A percentile compares a stretch with the other conserved stretches of the same genome.
phyloP scores from a whole-genome alignment of 176 grass and related monocot species.

The Oryza nivara region DNA sequence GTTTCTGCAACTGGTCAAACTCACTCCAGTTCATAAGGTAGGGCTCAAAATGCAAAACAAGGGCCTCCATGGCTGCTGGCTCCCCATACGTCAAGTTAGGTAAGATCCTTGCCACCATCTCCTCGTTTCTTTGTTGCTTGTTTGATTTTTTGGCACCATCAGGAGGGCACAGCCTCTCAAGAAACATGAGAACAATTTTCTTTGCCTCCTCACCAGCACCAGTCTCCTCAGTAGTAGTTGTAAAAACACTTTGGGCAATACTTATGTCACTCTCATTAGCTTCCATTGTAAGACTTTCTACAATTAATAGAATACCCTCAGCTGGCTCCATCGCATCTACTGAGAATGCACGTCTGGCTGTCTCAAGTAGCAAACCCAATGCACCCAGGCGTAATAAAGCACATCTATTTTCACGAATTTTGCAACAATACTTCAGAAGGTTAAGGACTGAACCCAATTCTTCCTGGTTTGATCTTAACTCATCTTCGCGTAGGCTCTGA shows the following conservation, averaged over 20 bases:
- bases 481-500: slow-evolving; percentile 81
- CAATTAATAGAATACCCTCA: slow-evolving; percentile 96
- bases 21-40: slow-evolving; percentile 82
- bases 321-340: slow-evolving; percentile 94
- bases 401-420: slow-evolving; percentile 90
- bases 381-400: slow-evolving; percentile 78
- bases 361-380: slow-evolving; percentile 85
- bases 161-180: slow-evolving; percentile 80
- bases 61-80: slow-evolving; percentile 86
- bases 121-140: slow-evolving; percentile 97
- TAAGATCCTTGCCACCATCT: slow-evolving; percentile 98
- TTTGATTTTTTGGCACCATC: slow-evolving; percentile 82
- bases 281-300: slow-evolving; percentile 97
- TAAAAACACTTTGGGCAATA: slow-evolving; percentile 84
- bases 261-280: slow-evolving; percentile 96
- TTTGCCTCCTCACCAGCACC: slow-evolving; percentile 83
- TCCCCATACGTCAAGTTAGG: slow-evolving; percentile 98
- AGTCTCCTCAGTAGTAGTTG: slow-evolving; percentile 72
- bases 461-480: slow-evolving; percentile 84
- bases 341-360: slow-evolving; percentile 84
- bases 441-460: slow-evolving; percentile 86
- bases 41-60: slow-evolving; percentile 95
- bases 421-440: slow-evolving; percentile 95
- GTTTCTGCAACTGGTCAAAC: slow-evolving; percentile 79
- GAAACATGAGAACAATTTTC: slow-evolving; percentile 98